Evolutionary conservation across 108 stramenopile genomes (phyloP).

Genomic region (Aurantiochytrium sp.): DNA sequence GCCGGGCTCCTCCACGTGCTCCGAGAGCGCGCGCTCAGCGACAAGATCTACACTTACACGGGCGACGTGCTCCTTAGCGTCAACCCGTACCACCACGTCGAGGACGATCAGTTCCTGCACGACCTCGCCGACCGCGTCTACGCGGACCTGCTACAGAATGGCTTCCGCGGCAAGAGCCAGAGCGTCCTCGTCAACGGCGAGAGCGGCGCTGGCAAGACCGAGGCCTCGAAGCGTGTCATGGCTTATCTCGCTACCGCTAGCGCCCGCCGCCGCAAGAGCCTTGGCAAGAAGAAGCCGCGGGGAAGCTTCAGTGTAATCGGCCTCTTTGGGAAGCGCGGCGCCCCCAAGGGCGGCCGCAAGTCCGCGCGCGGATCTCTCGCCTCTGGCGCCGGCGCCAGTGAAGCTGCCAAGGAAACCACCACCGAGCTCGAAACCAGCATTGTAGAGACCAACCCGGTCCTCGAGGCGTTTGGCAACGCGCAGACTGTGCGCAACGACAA

Average conservation of each 20-base stretch:
- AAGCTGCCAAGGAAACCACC: background rate
- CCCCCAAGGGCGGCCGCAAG: background rate
- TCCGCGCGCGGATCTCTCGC: background rate
- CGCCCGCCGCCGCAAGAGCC: background rate
- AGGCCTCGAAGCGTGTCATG: conserved; percentile 33
- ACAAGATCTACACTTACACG: conserved; percentile 49
- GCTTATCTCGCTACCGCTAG: conserved; percentile 9
- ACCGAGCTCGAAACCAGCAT: background rate
- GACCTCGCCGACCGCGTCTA: conserved; percentile 38
- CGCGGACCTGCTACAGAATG: background rate
- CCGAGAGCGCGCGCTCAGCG: conserved; percentile 28
- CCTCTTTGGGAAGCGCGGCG: conserved; percentile 14
- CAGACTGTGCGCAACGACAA: conserved; percentile 38
- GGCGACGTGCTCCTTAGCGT: conserved; percentile 47
- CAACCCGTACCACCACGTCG: conserved; percentile 45
- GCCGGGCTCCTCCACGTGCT: conserved; percentile 44
- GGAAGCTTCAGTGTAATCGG: background rate
- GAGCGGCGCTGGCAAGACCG: conserved; percentile 41
- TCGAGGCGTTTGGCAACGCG: conserved; percentile 46
- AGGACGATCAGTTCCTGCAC: conserved; percentile 33
- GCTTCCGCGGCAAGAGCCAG: conserved; percentile 29
- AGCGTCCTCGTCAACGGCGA: conserved; percentile 36
- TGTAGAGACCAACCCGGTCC: conserved; percentile 31
- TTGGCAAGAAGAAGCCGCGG: background rate
- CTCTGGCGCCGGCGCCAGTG: background rate